Evolutionary conservation across 225 moss, liverwort and hornwort species (phyloP).

Genomic region (Rhytidiadelphus loreus): DNA sequence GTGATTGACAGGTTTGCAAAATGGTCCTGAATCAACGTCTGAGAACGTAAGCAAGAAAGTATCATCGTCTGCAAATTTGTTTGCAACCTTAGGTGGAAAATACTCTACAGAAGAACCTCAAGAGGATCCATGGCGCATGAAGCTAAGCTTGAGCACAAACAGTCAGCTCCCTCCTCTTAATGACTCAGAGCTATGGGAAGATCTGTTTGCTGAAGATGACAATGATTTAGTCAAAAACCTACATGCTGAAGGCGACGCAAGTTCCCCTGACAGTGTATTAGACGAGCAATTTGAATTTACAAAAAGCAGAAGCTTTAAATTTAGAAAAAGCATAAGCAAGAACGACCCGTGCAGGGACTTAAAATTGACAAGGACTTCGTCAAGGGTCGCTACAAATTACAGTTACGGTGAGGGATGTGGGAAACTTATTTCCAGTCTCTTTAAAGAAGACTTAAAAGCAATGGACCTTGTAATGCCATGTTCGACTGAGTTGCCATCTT

Average conservation of each 20-base stretch:
- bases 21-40: neutral
- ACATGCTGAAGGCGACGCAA: constrained; percentile 19
- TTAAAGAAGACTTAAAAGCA: constrained; percentile 43
- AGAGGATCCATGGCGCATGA: constrained; percentile 27
- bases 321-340: constrained; percentile 11
- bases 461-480: constrained; percentile 66
- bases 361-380: neutral
- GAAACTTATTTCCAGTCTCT: constrained; percentile 48
- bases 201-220: constrained; percentile 18
- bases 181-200: constrained; percentile 33
- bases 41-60: constrained; percentile 1
- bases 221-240: neutral
- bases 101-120: constrained; percentile 3
- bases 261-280: constrained; percentile 37
- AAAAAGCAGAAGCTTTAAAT: constrained; percentile 17
- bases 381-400: constrained; percentile 45
- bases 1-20: constrained; percentile 22
- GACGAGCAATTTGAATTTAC: constrained; percentile 23
- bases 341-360: neutral
- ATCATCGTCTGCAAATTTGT: constrained; percentile 16
- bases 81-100: constrained; percentile 17
- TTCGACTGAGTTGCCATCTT: constrained; percentile 64
- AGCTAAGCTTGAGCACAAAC: constrained; percentile 24
- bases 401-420: constrained; percentile 67
- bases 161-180: constrained; percentile 42